Conservation (phyloP, 306 rosid species). For the Alnus rubra region DNA sequence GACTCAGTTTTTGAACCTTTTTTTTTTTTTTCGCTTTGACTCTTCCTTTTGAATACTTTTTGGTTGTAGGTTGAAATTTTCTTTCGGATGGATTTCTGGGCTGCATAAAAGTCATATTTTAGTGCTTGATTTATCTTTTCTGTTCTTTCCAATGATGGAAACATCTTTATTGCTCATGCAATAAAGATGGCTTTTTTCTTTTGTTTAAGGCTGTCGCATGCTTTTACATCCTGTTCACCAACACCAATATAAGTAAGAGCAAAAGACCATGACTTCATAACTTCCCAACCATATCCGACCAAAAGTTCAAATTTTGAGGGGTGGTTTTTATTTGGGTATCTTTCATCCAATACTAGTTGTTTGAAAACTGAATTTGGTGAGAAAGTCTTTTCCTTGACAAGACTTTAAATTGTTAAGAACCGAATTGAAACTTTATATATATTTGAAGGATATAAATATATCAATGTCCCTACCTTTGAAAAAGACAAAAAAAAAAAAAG, state of each 20-base stretch:
- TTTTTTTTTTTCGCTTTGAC: neutral
- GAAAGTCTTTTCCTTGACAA: neutral
- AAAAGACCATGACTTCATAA: neutral
- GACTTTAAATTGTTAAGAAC: too few species aligned
- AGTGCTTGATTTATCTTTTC: neutral
- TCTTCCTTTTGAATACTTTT: neutral
- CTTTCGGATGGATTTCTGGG: neutral
- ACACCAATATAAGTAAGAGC: neutral
- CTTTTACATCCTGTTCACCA: slow-evolving; percentile 5
- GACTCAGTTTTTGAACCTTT: neutral
- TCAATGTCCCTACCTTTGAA: too few species aligned
- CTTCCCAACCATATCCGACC: neutral
- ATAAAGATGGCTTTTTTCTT: too few species aligned
- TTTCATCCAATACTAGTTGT: too few species aligned
- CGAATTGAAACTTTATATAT: too few species aligned
- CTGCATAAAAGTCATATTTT: neutral
- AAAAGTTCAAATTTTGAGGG: neutral
- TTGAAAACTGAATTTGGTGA: too few species aligned
- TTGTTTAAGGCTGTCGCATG: neutral
- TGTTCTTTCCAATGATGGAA: neutral
- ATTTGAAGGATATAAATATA: too few species aligned
- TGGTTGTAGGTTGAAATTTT: neutral
- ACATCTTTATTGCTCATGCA: neutral
- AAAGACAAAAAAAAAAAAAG: too few species aligned
- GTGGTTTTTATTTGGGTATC: too few species aligned